A percentile compares a stretch with the other conserved stretches of the same genome.
These are phyloP conservation scores for Lepidium sativum DNA, from an alignment of 345 rosid species.

Conservation along the genomic window DNA sequence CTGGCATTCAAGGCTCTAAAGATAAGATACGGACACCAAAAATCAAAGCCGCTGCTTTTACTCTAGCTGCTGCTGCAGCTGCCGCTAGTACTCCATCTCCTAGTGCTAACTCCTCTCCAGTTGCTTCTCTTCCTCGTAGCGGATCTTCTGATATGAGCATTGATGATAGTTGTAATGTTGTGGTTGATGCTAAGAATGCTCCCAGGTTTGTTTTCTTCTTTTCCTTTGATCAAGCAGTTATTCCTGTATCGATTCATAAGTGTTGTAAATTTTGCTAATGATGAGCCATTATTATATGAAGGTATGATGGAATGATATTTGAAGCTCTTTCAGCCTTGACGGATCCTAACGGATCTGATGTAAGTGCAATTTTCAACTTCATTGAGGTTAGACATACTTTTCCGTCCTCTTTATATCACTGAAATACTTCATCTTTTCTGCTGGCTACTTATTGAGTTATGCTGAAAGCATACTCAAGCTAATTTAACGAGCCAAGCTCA, in stretches of 20 bases:
- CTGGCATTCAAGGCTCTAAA: constrained; percentile 44
- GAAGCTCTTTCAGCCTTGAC: constrained; percentile 60
- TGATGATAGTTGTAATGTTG: constrained; percentile 15
- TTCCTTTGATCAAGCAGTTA: constrained; percentile 22
- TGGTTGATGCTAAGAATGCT: constrained; percentile 25
- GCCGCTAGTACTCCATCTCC: constrained; percentile 13
- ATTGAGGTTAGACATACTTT: constrained; percentile 51
- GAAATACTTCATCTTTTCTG: not conserved
- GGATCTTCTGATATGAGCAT: constrained; percentile 21
- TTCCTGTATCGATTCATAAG: constrained; percentile 14
- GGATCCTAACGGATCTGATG: constrained; percentile 47
- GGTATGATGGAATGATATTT: constrained; percentile 60
- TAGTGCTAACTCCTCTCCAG: constrained; percentile 12
- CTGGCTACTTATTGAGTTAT: not conserved
- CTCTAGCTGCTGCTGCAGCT: constrained; percentile 25
- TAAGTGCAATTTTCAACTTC: constrained; percentile 44
- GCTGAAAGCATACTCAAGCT: not conserved
- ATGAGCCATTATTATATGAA: constrained; percentile 12
- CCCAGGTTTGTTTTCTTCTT: constrained; percentile 28
- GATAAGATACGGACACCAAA: constrained; percentile 46
- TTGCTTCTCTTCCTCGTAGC: constrained; percentile 1
- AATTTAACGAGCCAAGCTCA: not conserved
- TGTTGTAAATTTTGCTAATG: constrained; percentile 2
- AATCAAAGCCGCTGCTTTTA: constrained; percentile 33
- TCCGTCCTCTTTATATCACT: not conserved